Conservation (phyloP, 202 grass and related monocot genomes). For the Miscanthus sacchariflorus region DNA sequence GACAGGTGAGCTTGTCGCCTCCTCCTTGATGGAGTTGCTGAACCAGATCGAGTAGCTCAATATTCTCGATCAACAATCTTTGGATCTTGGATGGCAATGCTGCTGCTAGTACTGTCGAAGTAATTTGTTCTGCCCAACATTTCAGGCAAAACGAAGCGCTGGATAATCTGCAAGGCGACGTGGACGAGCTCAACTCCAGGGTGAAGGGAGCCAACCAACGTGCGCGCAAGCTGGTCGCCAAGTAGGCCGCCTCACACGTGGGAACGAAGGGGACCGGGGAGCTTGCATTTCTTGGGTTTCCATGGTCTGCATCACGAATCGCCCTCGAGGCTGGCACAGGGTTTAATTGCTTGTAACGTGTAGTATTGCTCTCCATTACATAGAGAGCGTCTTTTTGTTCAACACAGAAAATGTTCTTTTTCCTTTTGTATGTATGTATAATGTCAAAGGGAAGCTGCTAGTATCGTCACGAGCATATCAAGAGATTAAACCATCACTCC, state of each 20-base stretch:
- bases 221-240: conserved; percentile 68
- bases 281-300: background rate
- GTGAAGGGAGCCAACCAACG: conserved; percentile 89
- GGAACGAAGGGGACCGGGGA: background rate
- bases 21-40: background rate
- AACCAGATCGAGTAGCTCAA: background rate
- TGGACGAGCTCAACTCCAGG: conserved; percentile 82
- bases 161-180: conserved; percentile 77
- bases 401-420: background rate
- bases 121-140: conserved; percentile 4
- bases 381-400: background rate
- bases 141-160: conserved; percentile 94
- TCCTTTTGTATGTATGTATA: background rate
- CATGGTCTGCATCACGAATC: background rate
- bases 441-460: background rate
- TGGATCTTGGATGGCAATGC: background rate
- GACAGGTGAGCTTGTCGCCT: conserved; percentile 61
- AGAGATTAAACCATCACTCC: background rate
- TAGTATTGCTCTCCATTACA: conserved; percentile 8
- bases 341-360: conserved; percentile 16
- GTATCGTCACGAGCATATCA: background rate
- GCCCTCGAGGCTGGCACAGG: background rate
- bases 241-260: conserved; percentile 52
- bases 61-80: background rate
- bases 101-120: background rate